phyloP scores from a whole-genome alignment of 176 grass and related monocot genomes.

The Juncus inflexus region DNA sequence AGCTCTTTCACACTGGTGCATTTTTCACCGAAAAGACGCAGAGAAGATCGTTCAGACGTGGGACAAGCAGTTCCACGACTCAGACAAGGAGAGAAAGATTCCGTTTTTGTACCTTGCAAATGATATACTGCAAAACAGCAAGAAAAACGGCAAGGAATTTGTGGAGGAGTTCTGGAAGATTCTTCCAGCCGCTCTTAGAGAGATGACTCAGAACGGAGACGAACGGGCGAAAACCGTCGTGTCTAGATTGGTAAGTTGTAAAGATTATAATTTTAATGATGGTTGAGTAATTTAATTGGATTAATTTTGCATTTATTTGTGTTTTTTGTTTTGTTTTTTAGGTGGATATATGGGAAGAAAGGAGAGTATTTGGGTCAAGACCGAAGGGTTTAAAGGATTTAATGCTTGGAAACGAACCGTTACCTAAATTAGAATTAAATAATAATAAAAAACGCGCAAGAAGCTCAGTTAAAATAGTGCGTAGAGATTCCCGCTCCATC shows the following conservation, averaged over 20 bases:
- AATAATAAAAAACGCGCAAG: constrained; percentile 86
- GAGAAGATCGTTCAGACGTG: constrained; percentile 86
- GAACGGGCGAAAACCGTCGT: constrained; percentile 67
- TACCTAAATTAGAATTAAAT: constrained; percentile 73
- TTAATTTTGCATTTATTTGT: background rate
- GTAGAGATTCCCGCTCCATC: constrained; percentile 76
- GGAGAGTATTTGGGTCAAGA: constrained; percentile 93
- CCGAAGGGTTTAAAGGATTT: constrained; percentile 69
- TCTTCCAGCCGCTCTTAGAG: constrained; percentile 75
- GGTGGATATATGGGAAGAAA: constrained; percentile 99
- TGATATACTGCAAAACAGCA: constrained; percentile 98
- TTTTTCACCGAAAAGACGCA: constrained; percentile 91
- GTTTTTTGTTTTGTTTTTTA: constrained; percentile 26
- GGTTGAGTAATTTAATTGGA: constrained; percentile 7
- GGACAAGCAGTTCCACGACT: constrained; percentile 82
- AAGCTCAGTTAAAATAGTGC: constrained; percentile 74
- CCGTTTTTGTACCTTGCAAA: constrained; percentile 90
- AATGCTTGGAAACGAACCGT: constrained; percentile 74
- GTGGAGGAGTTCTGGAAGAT: constrained; percentile 99
- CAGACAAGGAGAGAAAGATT: constrained; percentile 67
- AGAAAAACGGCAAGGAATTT: constrained; percentile 86
- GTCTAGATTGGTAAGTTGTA: constrained; percentile 62
- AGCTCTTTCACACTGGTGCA: constrained; percentile 98
- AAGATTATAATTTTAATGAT: background rate
- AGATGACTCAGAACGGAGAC: constrained; percentile 65